Evolutionary conservation across 768 basidiomycete species (phyloP), one percentile per base, ranked within the genome.

Genomic region (Amanita inopinata): DNA sequence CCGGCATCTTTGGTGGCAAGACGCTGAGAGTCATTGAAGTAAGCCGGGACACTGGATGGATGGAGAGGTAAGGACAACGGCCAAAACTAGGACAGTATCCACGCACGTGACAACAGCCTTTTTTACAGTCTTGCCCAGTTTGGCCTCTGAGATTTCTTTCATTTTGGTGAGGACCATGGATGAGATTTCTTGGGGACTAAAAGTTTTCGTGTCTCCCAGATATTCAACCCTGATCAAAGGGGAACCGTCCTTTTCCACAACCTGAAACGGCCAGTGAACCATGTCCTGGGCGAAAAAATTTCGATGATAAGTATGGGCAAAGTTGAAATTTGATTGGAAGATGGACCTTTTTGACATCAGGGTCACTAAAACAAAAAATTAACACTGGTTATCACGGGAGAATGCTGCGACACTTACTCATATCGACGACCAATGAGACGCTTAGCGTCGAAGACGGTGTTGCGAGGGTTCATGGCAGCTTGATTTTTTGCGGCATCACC

Each of bases 1-100:
- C 96, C 96, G 49, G 96, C 96, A 66, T 99, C 96, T 71, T 98
- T 98, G 63, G 96, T 98, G 39, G 96, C 94, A 50, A 96, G 75
- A 72, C 96, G 92, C 62, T 99, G 96, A 19, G 96, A 99, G 72
- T 98, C 96, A 67, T 99, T 99, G 77, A 98, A 98, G 76, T 98
- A 99, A 50, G 96, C 96, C 32, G 96, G 96, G 53, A 98, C 96
- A 38, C 82, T 84, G 51, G 5, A 33, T 25, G 38, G 43, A 43
- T 35, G 38, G 25, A 37, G 22, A 36, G 47, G 20, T 40, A 43
- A 24, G 25, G 15, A 31, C 14, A 12, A 12, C 10, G 31, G 31
- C 30, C 4, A 19, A 48, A 39, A 50, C 48, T 24, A 40, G n/a
- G n/a, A n/a, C n/a, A n/a, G n/a, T n/a, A n/a, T n/a, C n/a, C 12